Conservation (phyloP, 2,329 filamentous ascomycete genomes). For the Ustulina deusta region DNA sequence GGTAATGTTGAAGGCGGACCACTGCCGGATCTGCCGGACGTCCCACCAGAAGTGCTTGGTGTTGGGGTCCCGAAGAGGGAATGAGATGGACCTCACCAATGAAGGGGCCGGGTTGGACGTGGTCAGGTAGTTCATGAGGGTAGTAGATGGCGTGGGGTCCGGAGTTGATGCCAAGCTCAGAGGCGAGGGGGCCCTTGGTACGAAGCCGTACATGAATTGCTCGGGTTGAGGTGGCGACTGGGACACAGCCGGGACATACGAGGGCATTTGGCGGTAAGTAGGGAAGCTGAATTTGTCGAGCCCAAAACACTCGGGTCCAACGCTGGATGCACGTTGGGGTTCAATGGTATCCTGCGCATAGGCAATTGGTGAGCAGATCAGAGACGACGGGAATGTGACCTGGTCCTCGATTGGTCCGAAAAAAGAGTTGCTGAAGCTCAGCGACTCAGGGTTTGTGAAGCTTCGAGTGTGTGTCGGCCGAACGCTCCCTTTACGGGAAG, state of each 20-base stretch:
- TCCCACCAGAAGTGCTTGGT: constrained; percentile 97
- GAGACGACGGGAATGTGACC: constrained; percentile 56
- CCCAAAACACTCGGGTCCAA: constrained; percentile 73
- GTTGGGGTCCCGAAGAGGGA: constrained; percentile 72
- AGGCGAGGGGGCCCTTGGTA: constrained; percentile 58
- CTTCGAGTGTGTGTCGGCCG: constrained; percentile 66
- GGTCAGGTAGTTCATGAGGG: constrained; percentile 82
- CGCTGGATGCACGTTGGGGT: constrained; percentile 72
- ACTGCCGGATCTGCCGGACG: constrained; percentile 85
- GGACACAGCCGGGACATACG: constrained; percentile 57
- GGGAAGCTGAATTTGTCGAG: constrained; percentile 82
- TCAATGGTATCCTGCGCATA: constrained; percentile 63
- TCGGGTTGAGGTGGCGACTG: constrained; percentile 55
- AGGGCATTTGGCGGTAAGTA: constrained; percentile 82
- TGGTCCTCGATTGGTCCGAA: constrained; percentile 53
- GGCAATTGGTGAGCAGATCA: constrained; percentile 76
- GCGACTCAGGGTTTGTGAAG: constrained; percentile 71
- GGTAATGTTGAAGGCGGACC: constrained; percentile 81
- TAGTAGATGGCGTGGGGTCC: constrained; percentile 69
- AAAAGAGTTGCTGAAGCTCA: constrained; percentile 57
- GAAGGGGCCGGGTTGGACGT: constrained; percentile 83
- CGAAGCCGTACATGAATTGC: constrained; percentile 62
- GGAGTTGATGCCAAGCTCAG: constrained; percentile 56
- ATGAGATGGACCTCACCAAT: constrained; percentile 82
- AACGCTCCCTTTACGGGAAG: constrained; percentile 51